phyloP scores from a whole-genome alignment of 306 rosid genomes.

The peach (Prunus persica) region Prunus_persica_NCBIv2 NC_034015.1:17264001-17264500 shows the following conservation, averaged over 20 bases:
- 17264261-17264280: constrained; percentile 97
- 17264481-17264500: constrained; percentile 90
- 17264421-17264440: constrained; percentile 83
- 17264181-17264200: neutral
- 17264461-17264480: constrained; percentile 94
- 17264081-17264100: neutral
- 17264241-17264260: constrained; percentile 90
- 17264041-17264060: constrained; percentile 39
- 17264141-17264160: neutral
- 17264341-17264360: constrained; percentile 1
- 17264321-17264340: constrained; percentile 88
- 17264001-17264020: constrained; percentile 93
- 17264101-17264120: neutral
- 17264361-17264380: neutral
- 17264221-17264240: constrained; percentile 90
- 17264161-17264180: neutral
- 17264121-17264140: too few species aligned
- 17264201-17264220: constrained; percentile 89
- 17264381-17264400: constrained; percentile 5
- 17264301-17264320: constrained; percentile 92
- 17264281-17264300: constrained; percentile 98
- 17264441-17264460: constrained; percentile 96
- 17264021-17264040: constrained; percentile 96
- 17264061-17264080: constrained; percentile 9
- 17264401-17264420: constrained; percentile 82